Evolutionary conservation across 495 filamentous ascomycete genomes (phyloP), one percentile per base, ranked within the genome.

Genomic region (Diplogelasinospora grovesii): DNA sequence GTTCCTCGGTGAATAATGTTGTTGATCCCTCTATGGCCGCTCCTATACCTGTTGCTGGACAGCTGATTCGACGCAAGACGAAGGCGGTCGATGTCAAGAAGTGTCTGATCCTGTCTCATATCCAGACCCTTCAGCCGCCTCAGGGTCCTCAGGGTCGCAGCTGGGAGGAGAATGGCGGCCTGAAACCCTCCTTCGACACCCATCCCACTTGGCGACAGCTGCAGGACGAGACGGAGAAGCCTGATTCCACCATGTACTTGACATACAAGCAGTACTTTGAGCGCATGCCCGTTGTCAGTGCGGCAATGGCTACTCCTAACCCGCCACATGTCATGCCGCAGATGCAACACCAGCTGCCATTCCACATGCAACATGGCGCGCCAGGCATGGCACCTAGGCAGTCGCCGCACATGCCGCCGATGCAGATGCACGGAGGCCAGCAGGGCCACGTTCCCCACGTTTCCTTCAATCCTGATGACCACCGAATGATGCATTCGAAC

Each of bases 401-500:
- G 49, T 81, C 79, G 21, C 81, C 81, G 35, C 72, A 81, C 22
- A 76, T 79, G 43, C 76, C 74, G 14, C 75, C 77, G 3, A 82
- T 79, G 54, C 74, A 79, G 55, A 72, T 81, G 50, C 82, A 85
- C 43, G 63, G 63, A 15, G 60, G 58, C 36, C 83, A 84, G 49
- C 79, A 77, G 46, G 73, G 70, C 24, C 81, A 78, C 40, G 75
- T 66, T 10, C 77, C 79, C 21, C 71, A 69, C 22, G 68, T 69
- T 8, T 70, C 79, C 28, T 87, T 68, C 46, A 77, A 78, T 45
- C 75, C 78, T 46, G 86, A 93, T 44, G 85, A 86, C 41, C 87
- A 92, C 55, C 77, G 85, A 38, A 92, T 95, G 85, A 74, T 89
- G 57, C 86, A 85, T 26, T 82, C 81, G 1, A 86, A 82, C 22